These are phyloP conservation scores for Lentinula raphanica DNA, from an alignment of 768 basidiomycete genomes.

Conservation along the genomic window DNA sequence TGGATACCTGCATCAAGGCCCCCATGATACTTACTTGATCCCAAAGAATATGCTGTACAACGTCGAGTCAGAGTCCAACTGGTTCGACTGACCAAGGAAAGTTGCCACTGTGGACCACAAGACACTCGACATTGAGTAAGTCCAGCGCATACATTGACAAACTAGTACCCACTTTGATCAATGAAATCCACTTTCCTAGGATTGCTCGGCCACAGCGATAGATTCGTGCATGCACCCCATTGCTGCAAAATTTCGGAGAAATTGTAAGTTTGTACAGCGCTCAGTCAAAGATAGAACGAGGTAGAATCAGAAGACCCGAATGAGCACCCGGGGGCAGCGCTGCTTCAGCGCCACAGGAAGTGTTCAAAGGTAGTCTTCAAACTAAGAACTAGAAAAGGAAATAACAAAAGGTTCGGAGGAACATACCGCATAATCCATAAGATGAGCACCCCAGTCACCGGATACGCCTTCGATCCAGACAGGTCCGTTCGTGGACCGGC, in stretches of 20 bases:
- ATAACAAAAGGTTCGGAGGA: neutral
- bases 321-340: neutral
- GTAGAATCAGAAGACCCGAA: neutral
- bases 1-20: neutral
- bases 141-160: too few relatives aligned
- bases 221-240: slow-evolving; percentile 42
- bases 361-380: too few relatives aligned
- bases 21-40: slow-evolving; percentile 37
- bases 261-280: neutral
- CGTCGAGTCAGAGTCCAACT: slow-evolving; percentile 40
- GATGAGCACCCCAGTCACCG: slow-evolving; percentile 31
- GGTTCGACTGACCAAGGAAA: slow-evolving; percentile 40
- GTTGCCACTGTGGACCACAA: slow-evolving; percentile 31
- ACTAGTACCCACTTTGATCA: slow-evolving; percentile 33
- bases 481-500: slow-evolving; percentile 45
- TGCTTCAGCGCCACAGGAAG: neutral
- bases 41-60: slow-evolving; percentile 51
- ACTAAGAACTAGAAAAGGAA: neutral
- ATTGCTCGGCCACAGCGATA: slow-evolving; percentile 47
- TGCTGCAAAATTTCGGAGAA: slow-evolving; percentile 18
- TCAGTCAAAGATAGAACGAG: neutral
- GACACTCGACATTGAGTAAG: too few relatives aligned
- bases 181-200: slow-evolving; percentile 42
- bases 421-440: slow-evolving; percentile 49
- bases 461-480: slow-evolving; percentile 49